Conservation (phyloP, 2,329 filamentous ascomycete genomes). For the Fusarium penzigii region DNA sequence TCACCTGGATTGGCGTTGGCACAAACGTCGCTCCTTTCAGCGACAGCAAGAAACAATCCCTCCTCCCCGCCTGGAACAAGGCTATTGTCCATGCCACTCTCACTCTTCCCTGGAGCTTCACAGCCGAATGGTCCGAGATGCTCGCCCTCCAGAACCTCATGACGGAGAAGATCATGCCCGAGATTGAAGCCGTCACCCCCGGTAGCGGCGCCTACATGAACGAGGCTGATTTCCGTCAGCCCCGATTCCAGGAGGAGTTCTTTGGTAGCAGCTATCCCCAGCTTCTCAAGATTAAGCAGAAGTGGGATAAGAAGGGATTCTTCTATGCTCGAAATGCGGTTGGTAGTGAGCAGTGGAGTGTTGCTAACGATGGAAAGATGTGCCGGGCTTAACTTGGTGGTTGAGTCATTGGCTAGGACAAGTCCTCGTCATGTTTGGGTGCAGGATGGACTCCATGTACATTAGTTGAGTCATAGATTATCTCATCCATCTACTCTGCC, state of each 20-base stretch:
- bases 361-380: conserved; percentile 15
- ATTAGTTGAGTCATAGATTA: too few relatives aligned
- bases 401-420: too few relatives aligned
- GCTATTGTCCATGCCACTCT: conserved; percentile 34
- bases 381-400: conserved; percentile 1
- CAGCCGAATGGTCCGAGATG: conserved; percentile 31
- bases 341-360: conserved; percentile 51
- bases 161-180: conserved; percentile 28
- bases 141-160: conserved; percentile 32
- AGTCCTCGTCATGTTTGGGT: too few relatives aligned
- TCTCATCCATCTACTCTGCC: too few relatives aligned
- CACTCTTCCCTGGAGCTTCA: conserved; percentile 30
- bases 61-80: conserved; percentile 42
- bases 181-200: conserved; percentile 38
- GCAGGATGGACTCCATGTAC: too few relatives aligned
- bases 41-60: conserved; percentile 31
- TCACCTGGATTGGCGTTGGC: conserved; percentile 30
- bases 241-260: conserved; percentile 44
- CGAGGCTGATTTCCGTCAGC: conserved; percentile 50
- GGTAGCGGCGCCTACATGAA: conserved; percentile 50
- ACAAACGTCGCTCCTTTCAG: conserved; percentile 30
- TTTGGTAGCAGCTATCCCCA: conserved; percentile 48
- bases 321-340: conserved; percentile 52
- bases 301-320: conserved; percentile 48
- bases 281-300: conserved; percentile 48